Base-by-base conservation (phyloP, 176 grass and related monocot genomes). In the Miscanthus lutarioriparius region DNA sequence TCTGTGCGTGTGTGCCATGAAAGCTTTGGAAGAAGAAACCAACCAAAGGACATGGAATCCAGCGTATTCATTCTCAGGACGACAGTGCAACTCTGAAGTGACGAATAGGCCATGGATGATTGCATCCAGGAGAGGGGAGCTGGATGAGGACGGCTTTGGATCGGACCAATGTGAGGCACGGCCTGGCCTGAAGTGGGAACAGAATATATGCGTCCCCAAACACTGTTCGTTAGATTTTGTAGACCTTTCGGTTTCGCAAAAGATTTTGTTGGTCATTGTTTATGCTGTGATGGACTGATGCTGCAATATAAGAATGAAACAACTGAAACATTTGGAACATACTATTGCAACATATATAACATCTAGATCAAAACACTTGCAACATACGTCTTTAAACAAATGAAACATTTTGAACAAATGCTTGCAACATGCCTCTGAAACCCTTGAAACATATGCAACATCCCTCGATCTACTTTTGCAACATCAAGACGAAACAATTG, bases 121-220 rank as follows among this genome's bases (percentile, higher is more conserved):
- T 75, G 59, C 59, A 51, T 65, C 10, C 7, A 10, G 51, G 80
- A 7, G 8, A 48, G 68, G n/a, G 65, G 4, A 79, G 59, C 38
- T 63, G 59, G 63, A 85, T 77, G 77, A 81, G 12, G 15, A 64
- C 40, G 77, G 7, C 61, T 63, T 51, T 81, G 26, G 71, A 70
- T n/a, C n/a, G 26, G 71, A 70, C n/a, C n/a, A 84, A 74, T 67
- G 36, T 27, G 39, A 38, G 35, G 64, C 78, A 45, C 43, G 26
- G 25, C 40, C 0, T 37, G 35, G 30, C 41, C 0, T 10, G 12
- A 68, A 86, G 47, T 86, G 80, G 74, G 36, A 45, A n/a, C 26
- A 56, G 83, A 71, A 90, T 86, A 82, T 48, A 83, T 90, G 38
- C 88, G 25, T 27, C 37, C 1, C 30, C 0, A 23, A 79, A 16